Evolutionary conservation across 1,139 yeast genomes (phyloP), one percentile per base, ranked within the genome.

Genomic region (Pichia terricola): DNA sequence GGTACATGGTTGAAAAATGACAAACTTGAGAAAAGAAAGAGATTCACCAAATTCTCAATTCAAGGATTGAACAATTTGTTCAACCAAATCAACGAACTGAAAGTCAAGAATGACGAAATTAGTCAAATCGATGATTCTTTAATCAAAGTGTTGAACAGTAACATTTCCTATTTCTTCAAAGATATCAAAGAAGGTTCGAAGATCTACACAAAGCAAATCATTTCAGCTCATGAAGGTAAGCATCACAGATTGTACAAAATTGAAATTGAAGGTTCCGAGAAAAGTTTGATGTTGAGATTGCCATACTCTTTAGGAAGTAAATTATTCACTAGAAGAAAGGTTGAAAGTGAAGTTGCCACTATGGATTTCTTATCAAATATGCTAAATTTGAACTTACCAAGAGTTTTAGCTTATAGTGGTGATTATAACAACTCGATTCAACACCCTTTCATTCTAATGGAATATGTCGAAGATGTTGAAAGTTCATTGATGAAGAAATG

Each of bases 1-100:
- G 98, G 98, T 40, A 74, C 95, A 4, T 91, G 97, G 97, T 67
- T 89, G 58, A 76, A 72, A 49, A 77, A 89, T 59, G 95, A 89
- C 60, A 74, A 72, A 49, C 65, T 65, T 37, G 91, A 89, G 61
- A 81, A 85, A 58, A 75, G 73, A 9, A 78, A 76, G 54, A 77
- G 97, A 63, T 77, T 75, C 48, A 89, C 96, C n/a, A 73, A 72
- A 50, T 91, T 91, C 63, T 81, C 94, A 5, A 72, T 89, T 46
- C 81, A 79, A 59, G 96, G 96, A 2, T 66, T 86, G 45, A 72
- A 76, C 46, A 65, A 66, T 25, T 35, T 50, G 8, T 22, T 51
- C 11, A 43, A 44, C 26, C 37, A 43, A 32, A 32, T 48, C 8
- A 25, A 39, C 6, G 43, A 37, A 11, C 37, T 50, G 31, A 41